These are phyloP conservation scores for Penicillium pancosmium DNA, from an alignment of 495 filamentous ascomycete species.

Conservation along the genomic window DNA sequence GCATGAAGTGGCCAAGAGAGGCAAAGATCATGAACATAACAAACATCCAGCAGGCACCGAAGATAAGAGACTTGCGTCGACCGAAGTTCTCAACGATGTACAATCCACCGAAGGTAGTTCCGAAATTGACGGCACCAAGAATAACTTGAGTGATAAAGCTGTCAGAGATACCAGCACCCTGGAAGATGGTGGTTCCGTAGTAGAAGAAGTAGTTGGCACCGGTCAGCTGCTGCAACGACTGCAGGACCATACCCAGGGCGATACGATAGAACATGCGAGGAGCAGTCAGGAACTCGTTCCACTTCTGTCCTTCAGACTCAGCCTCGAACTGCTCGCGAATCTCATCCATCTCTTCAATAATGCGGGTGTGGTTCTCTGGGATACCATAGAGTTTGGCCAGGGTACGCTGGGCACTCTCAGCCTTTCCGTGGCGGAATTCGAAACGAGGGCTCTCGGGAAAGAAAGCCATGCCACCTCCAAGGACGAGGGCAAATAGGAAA, in stretches of 20 bases:
- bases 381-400: conserved; percentile 73
- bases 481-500: conserved; percentile 72
- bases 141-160: conserved; percentile 74
- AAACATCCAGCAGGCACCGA: conserved; percentile 69
- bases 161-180: conserved; percentile 68
- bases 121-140: conserved; percentile 73
- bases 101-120: conserved; percentile 69
- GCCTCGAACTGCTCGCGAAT: conserved; percentile 61
- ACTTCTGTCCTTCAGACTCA: conserved; percentile 59
- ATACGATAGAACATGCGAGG: conserved; percentile 76
- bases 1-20: conserved; percentile 64
- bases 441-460: conserved; percentile 74
- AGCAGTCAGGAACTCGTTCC: conserved; percentile 70
- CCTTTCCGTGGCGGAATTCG: conserved; percentile 65
- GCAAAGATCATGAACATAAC: conserved; percentile 72
- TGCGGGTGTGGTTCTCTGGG: conserved; percentile 61
- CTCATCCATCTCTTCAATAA: conserved; percentile 68
- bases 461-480: conserved; percentile 71
- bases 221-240: conserved; percentile 70
- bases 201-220: conserved; percentile 80
- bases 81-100: conserved; percentile 73
- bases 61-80: conserved; percentile 67
- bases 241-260: conserved; percentile 65
- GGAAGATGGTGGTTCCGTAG: conserved; percentile 76
- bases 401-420: conserved; percentile 64